Base-by-base conservation (phyloP, 495 filamentous ascomycete species). In the Aspergillus panamensis region DNA sequence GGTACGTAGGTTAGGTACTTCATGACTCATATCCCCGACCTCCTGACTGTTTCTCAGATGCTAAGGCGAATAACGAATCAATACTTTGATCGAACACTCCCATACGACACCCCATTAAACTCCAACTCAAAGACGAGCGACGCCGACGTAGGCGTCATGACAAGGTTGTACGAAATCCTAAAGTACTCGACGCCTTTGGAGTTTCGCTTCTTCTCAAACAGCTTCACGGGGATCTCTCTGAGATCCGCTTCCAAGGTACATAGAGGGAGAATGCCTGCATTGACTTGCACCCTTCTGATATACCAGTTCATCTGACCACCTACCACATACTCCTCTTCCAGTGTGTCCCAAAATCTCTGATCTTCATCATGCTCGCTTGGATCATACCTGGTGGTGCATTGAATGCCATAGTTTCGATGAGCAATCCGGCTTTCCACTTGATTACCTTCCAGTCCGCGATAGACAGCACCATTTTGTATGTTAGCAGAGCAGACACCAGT, bases 331-430 rank as follows among this genome's bases (percentile, higher is more conserved):
- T 55, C 48, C 44, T 75, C 63, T 8, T 69, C 58, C 2, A 64
- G 48, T 8, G 64, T 35, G 4, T 60, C 10, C 45, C 59, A 62
- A 1, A 30, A 0, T 8, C 25, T 52, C 3, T 52, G 14, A 10
- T 51, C 9, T 17, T 6, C 20, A 2, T 8, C 33, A 16, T 48
- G 30, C 6, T 10, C 48, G 40, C 35, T 77, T 7, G 69, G 66
- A 66, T 77, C 57, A 55, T 68, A 83, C 3, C 25, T 51, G n/a
- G 55, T 52, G 1, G 33, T 30, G 55, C 60, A n/a, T 63, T 20
- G 57, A 48, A 72, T 60, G 1, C 81, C 82, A 53, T 83, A 80
- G 52, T 83, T 76, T 53, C 78, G 77, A 31, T 81, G 72, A 6
- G 79, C 75, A 57, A 73, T 73, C 10, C 82, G 74, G 44, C 70